Evolutionary conservation across 306 rosid species (phyloP), one percentile per base, ranked within the genome.

Genomic region (Quercus bicolor): DNA sequence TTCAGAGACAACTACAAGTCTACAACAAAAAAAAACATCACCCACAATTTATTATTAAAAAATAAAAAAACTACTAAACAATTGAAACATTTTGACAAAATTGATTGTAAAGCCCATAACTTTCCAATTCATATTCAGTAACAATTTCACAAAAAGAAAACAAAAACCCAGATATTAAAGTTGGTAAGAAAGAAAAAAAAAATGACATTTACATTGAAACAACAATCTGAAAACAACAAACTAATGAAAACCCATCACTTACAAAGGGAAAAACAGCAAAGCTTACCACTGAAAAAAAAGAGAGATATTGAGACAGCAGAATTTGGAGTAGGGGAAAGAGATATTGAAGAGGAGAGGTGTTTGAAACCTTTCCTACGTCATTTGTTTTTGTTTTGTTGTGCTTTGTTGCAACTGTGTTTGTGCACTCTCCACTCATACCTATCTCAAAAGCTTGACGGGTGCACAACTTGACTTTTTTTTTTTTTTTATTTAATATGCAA

Each of bases 401-500:
- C 72, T 19, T 10, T 68, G 52, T 9, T 34, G 24, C 52, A 34
- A 48, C 53, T 48, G 53, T 48, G 53, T 40, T 20, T 8, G 7
- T 66, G 24, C 20, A 48, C 72, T 20, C 72, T 66, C 72, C 72
- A 66, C 72, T 34, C 72, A 19, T 66, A 19, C n/a, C 72, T 34
- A 13, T 19, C 51, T 33, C 52, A 66, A 33, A 19, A 3, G 0
- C 52, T 3, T 4, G 28, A 66, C 72, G 72, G 52, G 4, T 8
- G 53, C 19, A 4, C 72, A 68, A 34, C 16, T 34, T 16, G 15
- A 33, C 19, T 7, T 18, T 4, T 33, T 33, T 40, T 8, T 8
- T 2, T 7, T 18, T 4, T 33, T 33, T 40, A 40, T 8, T 2
- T 40, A 8, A 40, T 40, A 8, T 40, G 45, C 45, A 40, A 8